Conservation (phyloP, 2,329 filamentous ascomycete genomes). For the Cladophialophora psammophila region DNA sequence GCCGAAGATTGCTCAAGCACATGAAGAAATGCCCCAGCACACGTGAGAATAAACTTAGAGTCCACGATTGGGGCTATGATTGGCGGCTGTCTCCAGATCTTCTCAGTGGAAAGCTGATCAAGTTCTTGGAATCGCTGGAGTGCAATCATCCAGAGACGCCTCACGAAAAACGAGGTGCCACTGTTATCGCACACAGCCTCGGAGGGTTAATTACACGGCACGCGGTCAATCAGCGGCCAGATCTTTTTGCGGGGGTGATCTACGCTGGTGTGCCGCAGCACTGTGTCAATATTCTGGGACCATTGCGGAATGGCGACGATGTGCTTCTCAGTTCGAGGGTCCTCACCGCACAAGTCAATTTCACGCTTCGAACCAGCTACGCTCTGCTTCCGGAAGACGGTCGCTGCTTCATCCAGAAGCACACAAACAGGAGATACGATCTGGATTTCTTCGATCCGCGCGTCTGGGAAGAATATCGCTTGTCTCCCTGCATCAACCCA, state of each 20-base stretch:
- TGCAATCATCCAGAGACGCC: constrained; percentile 70
- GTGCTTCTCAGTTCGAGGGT: constrained; percentile 89
- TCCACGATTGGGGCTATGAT: constrained; percentile 94
- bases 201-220: constrained; percentile 88
- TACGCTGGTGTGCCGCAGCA: constrained; percentile 85
- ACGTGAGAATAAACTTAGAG: constrained; percentile 71
- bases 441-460: constrained; percentile 84
- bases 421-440: constrained; percentile 78
- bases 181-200: constrained; percentile 83
- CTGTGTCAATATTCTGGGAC: constrained; percentile 90
- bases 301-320: constrained; percentile 88
- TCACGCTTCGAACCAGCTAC: constrained; percentile 86
- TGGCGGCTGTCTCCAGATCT: constrained; percentile 87
- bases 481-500: constrained; percentile 78
- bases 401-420: constrained; percentile 83
- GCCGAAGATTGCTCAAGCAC: constrained; percentile 79
- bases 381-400: constrained; percentile 85
- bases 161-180: constrained; percentile 69
- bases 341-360: constrained; percentile 90
- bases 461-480: constrained; percentile 78
- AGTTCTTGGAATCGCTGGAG: constrained; percentile 75
- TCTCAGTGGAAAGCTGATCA: constrained; percentile 73
- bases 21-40: constrained; percentile 77
- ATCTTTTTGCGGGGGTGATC: constrained; percentile 83
- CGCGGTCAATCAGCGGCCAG: constrained; percentile 82